A percentile compares a stretch with the other conserved stretches of the same genome.
Evolutionary conservation across 164 flowering plant genomes (phyloP).

Genomic region (Aristolochia fimbriata): DNA sequence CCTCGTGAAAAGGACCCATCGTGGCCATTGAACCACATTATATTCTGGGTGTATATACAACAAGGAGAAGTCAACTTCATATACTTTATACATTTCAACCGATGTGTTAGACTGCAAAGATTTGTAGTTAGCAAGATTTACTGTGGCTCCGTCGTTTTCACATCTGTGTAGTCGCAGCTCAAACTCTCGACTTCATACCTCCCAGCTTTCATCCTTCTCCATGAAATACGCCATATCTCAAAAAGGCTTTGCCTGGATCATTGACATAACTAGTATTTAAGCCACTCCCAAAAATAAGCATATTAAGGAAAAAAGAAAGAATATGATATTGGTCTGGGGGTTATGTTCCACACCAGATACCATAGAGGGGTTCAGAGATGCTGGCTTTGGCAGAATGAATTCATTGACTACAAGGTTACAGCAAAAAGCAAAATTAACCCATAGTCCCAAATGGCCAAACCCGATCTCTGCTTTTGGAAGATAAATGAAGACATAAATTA

Average conservation of each 20-base stretch:
- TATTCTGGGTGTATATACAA: no score
- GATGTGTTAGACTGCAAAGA: no score
- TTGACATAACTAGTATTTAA: not conserved
- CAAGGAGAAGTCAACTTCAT: no score
- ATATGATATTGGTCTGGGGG: no score
- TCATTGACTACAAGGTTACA: no score
- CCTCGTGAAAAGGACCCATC: no score
- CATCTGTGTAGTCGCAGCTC: slow-evolving; percentile 16
- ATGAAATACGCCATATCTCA: slow-evolving; percentile 53
- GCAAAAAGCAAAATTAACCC: not conserved
- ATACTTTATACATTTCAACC: no score
- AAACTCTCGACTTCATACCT: slow-evolving; percentile 23
- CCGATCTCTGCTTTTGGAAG: not conserved
- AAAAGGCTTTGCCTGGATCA: slow-evolving; percentile 60
- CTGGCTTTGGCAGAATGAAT: no score
- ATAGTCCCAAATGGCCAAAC: not conserved
- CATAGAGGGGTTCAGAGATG: not conserved
- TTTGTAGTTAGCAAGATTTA: not conserved
- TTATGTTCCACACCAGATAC: not conserved
- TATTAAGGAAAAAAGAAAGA: not conserved
- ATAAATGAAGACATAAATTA: not conserved
- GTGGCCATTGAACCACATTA: no score
- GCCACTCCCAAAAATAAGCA: not conserved
- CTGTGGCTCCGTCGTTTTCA: slow-evolving; percentile 11
- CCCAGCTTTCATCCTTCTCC: slow-evolving; percentile 34